A percentile compares a stretch with the other conserved stretches of the same genome.
phyloP scores from a whole-genome alignment of 192 early-diverging fungal species.

The Mortierella alpina region DNA sequence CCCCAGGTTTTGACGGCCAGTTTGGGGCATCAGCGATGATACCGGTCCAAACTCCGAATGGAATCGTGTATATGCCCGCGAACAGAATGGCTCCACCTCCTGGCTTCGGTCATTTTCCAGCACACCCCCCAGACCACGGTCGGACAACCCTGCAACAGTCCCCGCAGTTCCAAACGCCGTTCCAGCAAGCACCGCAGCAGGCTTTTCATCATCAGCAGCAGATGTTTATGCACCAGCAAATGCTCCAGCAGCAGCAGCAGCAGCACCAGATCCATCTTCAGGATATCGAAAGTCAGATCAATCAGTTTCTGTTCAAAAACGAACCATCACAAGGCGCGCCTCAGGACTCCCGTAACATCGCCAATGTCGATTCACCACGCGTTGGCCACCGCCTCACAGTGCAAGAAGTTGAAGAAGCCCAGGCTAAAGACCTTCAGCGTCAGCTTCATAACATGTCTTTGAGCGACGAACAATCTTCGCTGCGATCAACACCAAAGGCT shows the following conservation, averaged over 20 bases:
- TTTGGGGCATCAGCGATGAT: slow-evolving; percentile 10
- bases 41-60: slow-evolving; percentile 18
- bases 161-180: slow-evolving; percentile 8
- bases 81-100: slow-evolving; percentile 35
- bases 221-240: slow-evolving; percentile 44
- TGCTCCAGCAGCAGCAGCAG: slow-evolving; percentile 32
- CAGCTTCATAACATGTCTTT: slow-evolving; percentile 27
- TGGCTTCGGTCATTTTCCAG: slow-evolving; percentile 37
- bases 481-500: slow-evolving; percentile 4
- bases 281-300: background rate
- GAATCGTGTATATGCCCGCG: slow-evolving; percentile 24
- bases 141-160: slow-evolving; percentile 2
- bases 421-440: slow-evolving; percentile 16
- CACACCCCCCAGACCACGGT: slow-evolving; percentile 12
- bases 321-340: background rate
- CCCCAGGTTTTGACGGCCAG: slow-evolving; percentile 19
- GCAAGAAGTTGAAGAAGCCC: slow-evolving; percentile 44
- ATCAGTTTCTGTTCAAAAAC: slow-evolving; percentile 23
- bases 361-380: background rate
- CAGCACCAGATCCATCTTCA: slow-evolving; percentile 2
- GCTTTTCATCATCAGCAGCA: slow-evolving; percentile 22
- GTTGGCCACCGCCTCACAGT: slow-evolving; percentile 16
- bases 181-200: slow-evolving; percentile 10
- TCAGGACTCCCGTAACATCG: background rate
- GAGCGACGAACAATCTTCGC: slow-evolving; percentile 16